Evolutionary conservation across 352 stramenopile species (phyloP).

Genomic region (Saprolegnia diclina): DNA sequence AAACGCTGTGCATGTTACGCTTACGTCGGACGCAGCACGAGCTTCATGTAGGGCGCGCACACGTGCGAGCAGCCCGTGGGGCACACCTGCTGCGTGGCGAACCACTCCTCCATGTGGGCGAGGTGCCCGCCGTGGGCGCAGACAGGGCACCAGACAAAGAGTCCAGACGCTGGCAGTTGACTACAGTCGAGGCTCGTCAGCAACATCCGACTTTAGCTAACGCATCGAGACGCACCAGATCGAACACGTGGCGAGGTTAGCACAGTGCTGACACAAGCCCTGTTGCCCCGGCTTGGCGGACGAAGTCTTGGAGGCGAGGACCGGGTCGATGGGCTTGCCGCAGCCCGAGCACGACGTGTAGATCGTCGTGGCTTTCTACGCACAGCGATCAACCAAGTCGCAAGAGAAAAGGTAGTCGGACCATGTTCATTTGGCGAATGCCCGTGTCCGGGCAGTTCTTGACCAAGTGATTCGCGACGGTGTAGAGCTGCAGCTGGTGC

Average conservation of each 20-base stretch:
- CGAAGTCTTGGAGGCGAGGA: constrained; percentile 12
- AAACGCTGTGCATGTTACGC: not conserved
- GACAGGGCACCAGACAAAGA: constrained; percentile 90
- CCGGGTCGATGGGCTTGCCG: constrained; percentile 36
- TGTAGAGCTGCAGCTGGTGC: constrained; percentile 83
- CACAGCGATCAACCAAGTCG: constrained; percentile 20
- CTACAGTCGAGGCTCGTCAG: too few species aligned
- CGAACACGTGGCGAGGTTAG: constrained; percentile 65
- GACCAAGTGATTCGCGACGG: constrained; percentile 82
- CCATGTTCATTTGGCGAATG: constrained; percentile 90
- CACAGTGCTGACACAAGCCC: constrained; percentile 29
- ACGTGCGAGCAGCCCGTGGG: constrained; percentile 68
- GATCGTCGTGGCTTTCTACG: constrained; percentile 75
- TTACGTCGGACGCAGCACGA: not conserved
- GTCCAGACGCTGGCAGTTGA: constrained; percentile 74
- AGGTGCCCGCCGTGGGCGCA: constrained; percentile 87
- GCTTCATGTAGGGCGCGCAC: constrained; percentile 26
- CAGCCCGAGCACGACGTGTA: constrained; percentile 54
- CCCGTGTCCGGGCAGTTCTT: constrained; percentile 72
- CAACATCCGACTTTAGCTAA: too few species aligned
- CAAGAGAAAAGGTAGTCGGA: constrained; percentile 28
- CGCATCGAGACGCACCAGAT: constrained; percentile 87
- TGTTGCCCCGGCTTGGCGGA: constrained; percentile 1
- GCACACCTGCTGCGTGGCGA: constrained; percentile 56
- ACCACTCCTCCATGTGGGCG: constrained; percentile 78